Base-by-base conservation (phyloP, 2,329 filamentous ascomycete genomes). In the Fusarium concolor region DNA sequence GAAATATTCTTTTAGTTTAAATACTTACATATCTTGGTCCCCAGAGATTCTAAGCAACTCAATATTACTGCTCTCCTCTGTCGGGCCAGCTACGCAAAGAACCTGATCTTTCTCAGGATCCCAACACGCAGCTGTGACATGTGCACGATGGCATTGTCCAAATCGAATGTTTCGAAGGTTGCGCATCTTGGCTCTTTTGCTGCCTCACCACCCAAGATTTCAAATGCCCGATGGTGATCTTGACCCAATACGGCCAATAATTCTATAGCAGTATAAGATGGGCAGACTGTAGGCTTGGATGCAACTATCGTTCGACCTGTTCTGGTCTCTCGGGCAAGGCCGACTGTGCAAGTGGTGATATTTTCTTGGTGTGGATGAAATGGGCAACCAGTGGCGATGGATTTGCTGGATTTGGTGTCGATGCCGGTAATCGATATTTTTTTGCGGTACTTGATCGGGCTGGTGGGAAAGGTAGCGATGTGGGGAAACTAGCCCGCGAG, bases 31-130 rank as follows among this genome's bases (percentile, higher is more conserved):
- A 57, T 77, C 75, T 45, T 79, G 78, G 60, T 83, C 79, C 62
- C 83, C 83, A 42, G 79, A 77, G 45, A 89, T 74, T 65, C 87
- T 84, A 45, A 86, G 76, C 62, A 98, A 85, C 78, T 95, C 90
- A 72, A 99, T 92, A 52, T 89, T 83, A 57, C 90, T 84, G 76
- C 88, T 89, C 71, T 86, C 83, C 76, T 87, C 83, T 5, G 89
- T 90, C 66, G 95, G 96, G 10, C 96, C 95, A 83, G 95, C 91
- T 53, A 93, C 90, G 81, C 91, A 94, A 73, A 99, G 85, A 53
- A 96, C 80, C 63, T 92, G 88, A 78, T 96, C 91, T 68, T 87
- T 89, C 63, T 89, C 86, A 47, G 90, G 86, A 81, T 98, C 94
- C 95, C 95, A 98, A 75, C 93, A 91, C 57, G 90, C 88, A 29